Evolutionary conservation across 2,329 filamentous ascomycete genomes (phyloP).

Genomic region (Epichloe gansuensis): DNA sequence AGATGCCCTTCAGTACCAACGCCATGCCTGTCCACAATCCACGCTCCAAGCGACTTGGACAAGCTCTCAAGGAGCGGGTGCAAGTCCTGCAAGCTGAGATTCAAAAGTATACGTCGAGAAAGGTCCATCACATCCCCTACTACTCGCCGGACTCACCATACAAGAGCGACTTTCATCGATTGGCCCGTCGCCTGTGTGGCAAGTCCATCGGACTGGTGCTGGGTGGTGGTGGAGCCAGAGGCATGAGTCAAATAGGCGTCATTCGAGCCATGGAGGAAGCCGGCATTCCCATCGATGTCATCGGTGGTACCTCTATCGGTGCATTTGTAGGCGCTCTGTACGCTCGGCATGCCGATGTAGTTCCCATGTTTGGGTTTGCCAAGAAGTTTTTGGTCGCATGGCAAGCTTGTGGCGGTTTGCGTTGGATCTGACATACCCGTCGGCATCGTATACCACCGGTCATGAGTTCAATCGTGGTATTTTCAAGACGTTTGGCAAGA

Average conservation of each 20-base stretch:
- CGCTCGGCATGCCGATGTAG: constrained; percentile 88
- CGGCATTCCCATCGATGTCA: constrained; percentile 87
- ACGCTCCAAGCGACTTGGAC: constrained; percentile 66
- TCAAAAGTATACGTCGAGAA: constrained; percentile 93
- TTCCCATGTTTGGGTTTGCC: constrained; percentile 90
- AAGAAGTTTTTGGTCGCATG: constrained; percentile 99
- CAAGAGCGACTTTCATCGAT: constrained; percentile 92
- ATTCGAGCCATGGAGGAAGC: constrained; percentile 93
- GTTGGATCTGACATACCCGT: constrained; percentile 89
- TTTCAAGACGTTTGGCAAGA: constrained; percentile 95
- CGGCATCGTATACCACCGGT: constrained; percentile 91
- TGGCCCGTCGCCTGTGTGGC: constrained; percentile 80
- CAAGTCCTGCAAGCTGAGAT: constrained; percentile 95
- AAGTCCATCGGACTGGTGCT: constrained; percentile 91
- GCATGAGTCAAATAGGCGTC: constrained; percentile 85
- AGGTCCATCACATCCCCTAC: constrained; percentile 74
- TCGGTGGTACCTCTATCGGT: constrained; percentile 93
- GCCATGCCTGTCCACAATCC: constrained; percentile 60
- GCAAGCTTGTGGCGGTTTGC: constrained; percentile 98
- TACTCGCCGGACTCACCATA: constrained; percentile 87
- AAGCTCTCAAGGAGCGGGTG: constrained; percentile 79
- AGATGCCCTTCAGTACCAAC: constrained; percentile 78
- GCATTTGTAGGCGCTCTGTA: constrained; percentile 92
- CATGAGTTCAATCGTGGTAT: constrained; percentile 99
- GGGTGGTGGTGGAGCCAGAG: constrained; percentile 83